Percentiles rank a stretch among this genome's conserved stretches.
Evolutionary conservation across 1,284 basidiomycete genomes (phyloP).

Genomic region (Apiotrichum sp.): DNA sequence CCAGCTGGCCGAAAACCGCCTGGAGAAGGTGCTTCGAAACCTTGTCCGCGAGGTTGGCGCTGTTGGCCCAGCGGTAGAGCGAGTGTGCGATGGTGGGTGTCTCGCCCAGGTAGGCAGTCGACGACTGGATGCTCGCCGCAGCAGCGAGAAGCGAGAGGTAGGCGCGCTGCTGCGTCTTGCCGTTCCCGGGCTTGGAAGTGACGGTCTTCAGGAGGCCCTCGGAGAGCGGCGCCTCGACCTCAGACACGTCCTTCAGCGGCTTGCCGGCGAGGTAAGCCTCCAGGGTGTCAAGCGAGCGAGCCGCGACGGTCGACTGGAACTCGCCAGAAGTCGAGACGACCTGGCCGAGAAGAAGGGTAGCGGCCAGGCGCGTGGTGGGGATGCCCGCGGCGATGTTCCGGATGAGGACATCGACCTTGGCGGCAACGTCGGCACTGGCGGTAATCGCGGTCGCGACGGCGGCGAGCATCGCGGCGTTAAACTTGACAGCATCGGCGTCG

Average conservation of each 20-base stretch:
- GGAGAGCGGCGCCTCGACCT: slow-evolving; percentile 18
- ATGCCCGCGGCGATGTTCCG: slow-evolving; percentile 3
- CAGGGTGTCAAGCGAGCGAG: slow-evolving; percentile 42
- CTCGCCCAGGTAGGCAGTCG: slow-evolving; percentile 4
- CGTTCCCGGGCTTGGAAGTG: slow-evolving; percentile 28
- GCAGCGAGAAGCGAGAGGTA: slow-evolving; percentile 31
- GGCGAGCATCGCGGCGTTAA: slow-evolving; percentile 14
- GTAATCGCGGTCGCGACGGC: slow-evolving; percentile 10
- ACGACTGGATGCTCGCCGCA: slow-evolving; percentile 20
- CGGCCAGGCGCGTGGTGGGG: slow-evolving; percentile 10
- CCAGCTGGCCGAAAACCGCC: slow-evolving; percentile 62
- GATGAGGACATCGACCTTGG: slow-evolving; percentile 13
- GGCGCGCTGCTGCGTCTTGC: slow-evolving; percentile 31
- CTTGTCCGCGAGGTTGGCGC: slow-evolving; percentile 45
- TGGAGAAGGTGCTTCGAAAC: slow-evolving; percentile 59
- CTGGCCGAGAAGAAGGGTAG: slow-evolving; percentile 15
- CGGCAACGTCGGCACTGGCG: slow-evolving; percentile 13
- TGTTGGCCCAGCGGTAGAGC: slow-evolving; percentile 61
- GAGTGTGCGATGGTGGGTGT: slow-evolving; percentile 18
- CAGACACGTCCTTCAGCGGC: slow-evolving; percentile 16
- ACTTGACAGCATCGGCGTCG: slow-evolving; percentile 8
- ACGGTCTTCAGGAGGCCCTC: slow-evolving; percentile 21
- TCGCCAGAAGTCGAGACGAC: slow-evolving; percentile 13
- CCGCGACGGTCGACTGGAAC: slow-evolving; percentile 46
- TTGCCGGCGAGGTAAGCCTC: slow-evolving; percentile 11